These are phyloP conservation scores for Uronychia setigera DNA, from an alignment of 73 alveolate species.

Conservation along the genomic window DNA sequence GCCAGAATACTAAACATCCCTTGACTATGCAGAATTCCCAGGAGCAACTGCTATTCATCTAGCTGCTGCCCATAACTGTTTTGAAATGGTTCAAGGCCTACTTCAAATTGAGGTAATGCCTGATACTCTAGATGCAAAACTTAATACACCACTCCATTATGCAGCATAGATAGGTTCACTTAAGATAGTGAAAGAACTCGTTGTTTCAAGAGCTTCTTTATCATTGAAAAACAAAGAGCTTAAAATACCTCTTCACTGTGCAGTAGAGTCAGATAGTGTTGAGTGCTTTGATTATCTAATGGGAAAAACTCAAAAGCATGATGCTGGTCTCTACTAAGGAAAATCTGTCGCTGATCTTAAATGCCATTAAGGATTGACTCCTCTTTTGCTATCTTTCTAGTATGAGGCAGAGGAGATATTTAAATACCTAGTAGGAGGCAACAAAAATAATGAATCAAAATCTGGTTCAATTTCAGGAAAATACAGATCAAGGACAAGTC, in stretches of 20 bases:
- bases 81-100: slow-evolving; percentile 36
- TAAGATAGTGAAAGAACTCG: slow-evolving; percentile 6
- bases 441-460: slow-evolving; percentile 21
- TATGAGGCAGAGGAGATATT: slow-evolving; percentile 58
- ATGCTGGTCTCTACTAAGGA: not conserved
- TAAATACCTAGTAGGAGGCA: slow-evolving; percentile 21
- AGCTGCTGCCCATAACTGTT: slow-evolving; percentile 52
- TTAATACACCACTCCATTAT: slow-evolving; percentile 59
- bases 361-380: slow-evolving; percentile 28
- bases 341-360: slow-evolving; percentile 28
- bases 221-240: slow-evolving; percentile 21
- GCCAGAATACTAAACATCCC: slow-evolving; percentile 49
- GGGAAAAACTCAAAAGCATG: slow-evolving; percentile 44
- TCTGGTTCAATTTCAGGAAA: no score
- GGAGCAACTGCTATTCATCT: slow-evolving; percentile 63
- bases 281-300: slow-evolving; percentile 12
- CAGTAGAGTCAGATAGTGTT: slow-evolving; percentile 42
- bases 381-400: slow-evolving; percentile 51
- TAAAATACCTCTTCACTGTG: slow-evolving; percentile 52
- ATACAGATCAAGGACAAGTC: not conserved
- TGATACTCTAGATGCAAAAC: slow-evolving; percentile 48
- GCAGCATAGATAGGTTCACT: slow-evolving; percentile 61
- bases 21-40: slow-evolving; percentile 49
- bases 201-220: slow-evolving; percentile 7
- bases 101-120: slow-evolving; percentile 25